These are phyloP conservation scores for Pestalotiopsis sp. DNA, from an alignment of 2,329 filamentous ascomycete genomes.

Conservation along the genomic window DNA sequence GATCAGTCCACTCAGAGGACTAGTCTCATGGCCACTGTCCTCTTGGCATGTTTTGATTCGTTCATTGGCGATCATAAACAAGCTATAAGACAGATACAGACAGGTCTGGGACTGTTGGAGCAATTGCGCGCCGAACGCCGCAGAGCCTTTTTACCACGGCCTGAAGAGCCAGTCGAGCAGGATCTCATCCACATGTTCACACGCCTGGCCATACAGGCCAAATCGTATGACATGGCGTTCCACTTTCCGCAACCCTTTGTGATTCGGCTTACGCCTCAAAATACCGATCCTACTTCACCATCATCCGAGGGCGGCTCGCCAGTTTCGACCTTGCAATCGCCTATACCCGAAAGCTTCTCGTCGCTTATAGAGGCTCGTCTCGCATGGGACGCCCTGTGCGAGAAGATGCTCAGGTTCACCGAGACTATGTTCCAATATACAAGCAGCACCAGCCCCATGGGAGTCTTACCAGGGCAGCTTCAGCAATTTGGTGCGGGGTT, in stretches of 20 bases:
- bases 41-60: constrained; percentile 71
- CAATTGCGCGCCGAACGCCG: constrained; percentile 51
- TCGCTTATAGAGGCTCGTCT: constrained; percentile 57
- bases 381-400: constrained; percentile 59
- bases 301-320: constrained; percentile 47
- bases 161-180: constrained; percentile 56
- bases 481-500: constrained; percentile 51
- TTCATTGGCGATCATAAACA: constrained; percentile 67
- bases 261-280: constrained; percentile 50
- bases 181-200: constrained; percentile 67
- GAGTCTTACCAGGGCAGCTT: constrained; percentile 52
- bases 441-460: constrained; percentile 52
- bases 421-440: constrained; percentile 55
- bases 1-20: constrained; percentile 52
- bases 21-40: constrained; percentile 65
- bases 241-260: constrained; percentile 67
- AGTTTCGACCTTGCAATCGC: constrained; percentile 38
- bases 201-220: constrained; percentile 65
- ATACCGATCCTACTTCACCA: constrained; percentile 41
- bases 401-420: constrained; percentile 61
- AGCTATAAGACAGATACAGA: constrained; percentile 65
- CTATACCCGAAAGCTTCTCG: constrained; percentile 49
- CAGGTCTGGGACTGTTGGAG: constrained; percentile 57
- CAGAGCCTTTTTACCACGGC: constrained; percentile 38
- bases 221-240: constrained; percentile 71